Conservation (phyloP, 179 eudicot species). For the Amaranthus tricolor region DNA sequence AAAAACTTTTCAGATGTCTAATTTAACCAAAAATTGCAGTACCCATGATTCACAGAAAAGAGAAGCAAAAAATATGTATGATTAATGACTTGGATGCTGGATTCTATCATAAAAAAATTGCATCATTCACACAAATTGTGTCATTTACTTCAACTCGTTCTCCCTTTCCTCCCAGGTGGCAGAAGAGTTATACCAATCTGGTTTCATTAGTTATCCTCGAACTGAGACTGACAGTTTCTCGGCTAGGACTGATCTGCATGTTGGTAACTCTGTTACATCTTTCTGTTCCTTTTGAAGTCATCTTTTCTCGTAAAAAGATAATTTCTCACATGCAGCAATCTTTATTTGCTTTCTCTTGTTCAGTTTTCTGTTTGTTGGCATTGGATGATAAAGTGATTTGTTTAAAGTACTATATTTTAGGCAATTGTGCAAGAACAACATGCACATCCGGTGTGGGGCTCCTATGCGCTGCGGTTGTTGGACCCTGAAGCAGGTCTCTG, state of each 20-base stretch:
- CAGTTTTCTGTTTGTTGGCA: neutral
- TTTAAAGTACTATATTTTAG: slow-evolving; percentile 27
- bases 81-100: neutral
- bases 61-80: neutral
- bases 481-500: slow-evolving; percentile 82
- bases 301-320: neutral
- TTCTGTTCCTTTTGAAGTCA: neutral
- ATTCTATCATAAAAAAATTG: neutral
- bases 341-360: slow-evolving; percentile 3
- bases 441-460: slow-evolving; percentile 87
- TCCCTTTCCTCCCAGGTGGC: slow-evolving; percentile 56
- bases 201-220: slow-evolving; percentile 98
- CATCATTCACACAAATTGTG: neutral
- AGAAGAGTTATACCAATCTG: slow-evolving; percentile 93
- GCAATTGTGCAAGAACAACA: slow-evolving; percentile 91
- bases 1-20: neutral
- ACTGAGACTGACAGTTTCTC: slow-evolving; percentile 95
- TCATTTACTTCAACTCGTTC: neutral
- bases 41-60: neutral
- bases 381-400: slow-evolving; percentile 9
- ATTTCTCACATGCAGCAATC: slow-evolving; percentile 2
- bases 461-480: slow-evolving; percentile 78
- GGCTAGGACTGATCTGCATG: slow-evolving; percentile 68
- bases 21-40: neutral
- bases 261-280: slow-evolving; percentile 37